phyloP scores from a whole-genome alignment of 148 eudicot species.

The Chenopodium quinoa region DNA sequence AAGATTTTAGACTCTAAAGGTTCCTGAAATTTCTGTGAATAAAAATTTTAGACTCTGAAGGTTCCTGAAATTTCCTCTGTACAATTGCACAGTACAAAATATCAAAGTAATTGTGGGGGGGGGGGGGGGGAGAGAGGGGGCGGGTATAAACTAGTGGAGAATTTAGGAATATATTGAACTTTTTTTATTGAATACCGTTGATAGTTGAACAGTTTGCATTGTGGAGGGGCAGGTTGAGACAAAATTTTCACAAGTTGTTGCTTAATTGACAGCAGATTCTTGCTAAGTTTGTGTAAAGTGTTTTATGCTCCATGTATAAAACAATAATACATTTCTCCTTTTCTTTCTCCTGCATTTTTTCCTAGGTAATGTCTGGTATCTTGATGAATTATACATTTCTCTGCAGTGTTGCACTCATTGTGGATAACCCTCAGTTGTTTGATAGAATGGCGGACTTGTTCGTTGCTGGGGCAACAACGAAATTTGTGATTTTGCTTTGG shows the following conservation, averaged over 20 bases:
- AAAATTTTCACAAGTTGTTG: neutral
- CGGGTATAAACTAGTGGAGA: neutral
- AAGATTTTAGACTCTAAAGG: neutral
- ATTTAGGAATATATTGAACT: neutral
- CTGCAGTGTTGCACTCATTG: slow-evolving; percentile 75
- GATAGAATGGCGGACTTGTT: slow-evolving; percentile 58
- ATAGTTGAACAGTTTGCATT: neutral
- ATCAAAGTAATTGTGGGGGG: neutral
- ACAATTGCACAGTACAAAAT: neutral
- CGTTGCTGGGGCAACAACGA: slow-evolving; percentile 43
- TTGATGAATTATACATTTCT: slow-evolving; percentile 17
- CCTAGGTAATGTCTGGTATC: neutral
- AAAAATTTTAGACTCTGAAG: neutral
- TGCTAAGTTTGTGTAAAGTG: neutral
- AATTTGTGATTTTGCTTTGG: slow-evolving; percentile 82
- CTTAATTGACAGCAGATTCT: neutral
- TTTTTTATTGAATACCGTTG: neutral
- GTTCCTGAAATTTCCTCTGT: neutral
- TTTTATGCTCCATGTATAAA: neutral
- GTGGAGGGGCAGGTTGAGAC: neutral
- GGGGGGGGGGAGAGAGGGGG: neutral
- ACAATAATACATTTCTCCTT: neutral
- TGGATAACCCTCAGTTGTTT: slow-evolving; percentile 78
- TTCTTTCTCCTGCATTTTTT: neutral
- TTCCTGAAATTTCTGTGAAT: neutral